These are phyloP conservation scores for Populus nigra DNA, from an alignment of 345 rosid genomes.

Conservation along the genomic window DNA sequence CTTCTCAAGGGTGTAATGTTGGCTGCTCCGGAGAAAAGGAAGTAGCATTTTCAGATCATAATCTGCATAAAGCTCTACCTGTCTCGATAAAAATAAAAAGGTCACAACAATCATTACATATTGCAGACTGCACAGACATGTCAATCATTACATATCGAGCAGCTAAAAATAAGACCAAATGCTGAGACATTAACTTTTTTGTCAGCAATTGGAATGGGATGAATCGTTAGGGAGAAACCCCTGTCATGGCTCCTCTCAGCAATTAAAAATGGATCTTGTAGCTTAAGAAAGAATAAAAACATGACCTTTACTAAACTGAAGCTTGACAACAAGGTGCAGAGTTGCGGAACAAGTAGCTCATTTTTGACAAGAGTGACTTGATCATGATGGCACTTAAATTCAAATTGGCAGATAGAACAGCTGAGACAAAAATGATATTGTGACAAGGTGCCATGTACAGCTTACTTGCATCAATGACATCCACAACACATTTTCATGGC, in stretches of 20 bases:
- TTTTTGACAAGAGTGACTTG: not conserved
- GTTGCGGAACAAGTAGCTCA: not conserved
- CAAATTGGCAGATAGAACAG: not conserved
- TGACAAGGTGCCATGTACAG: not conserved
- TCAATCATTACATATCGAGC: not conserved
- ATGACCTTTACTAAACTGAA: not conserved
- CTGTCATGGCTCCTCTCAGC: not conserved
- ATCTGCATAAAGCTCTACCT: conserved; percentile 94
- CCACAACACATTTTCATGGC: not conserved
- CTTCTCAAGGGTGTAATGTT: conserved; percentile 94
- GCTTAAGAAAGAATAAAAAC: not conserved
- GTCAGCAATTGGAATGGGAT: not conserved
- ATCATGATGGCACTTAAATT: conserved; percentile 1
- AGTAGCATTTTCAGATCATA: conserved; percentile 89
- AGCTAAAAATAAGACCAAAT: not conserved
- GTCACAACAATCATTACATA: conserved; percentile 19
- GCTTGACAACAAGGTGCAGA: not conserved
- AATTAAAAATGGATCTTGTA: conserved; percentile 2
- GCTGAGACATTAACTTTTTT: not conserved
- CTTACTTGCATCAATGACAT: not conserved
- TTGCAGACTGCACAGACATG: not conserved
- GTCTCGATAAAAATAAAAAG: conserved; percentile 28
- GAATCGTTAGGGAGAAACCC: not conserved
- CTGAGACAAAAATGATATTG: not conserved
- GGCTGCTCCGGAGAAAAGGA: conserved; percentile 97